These are phyloP conservation scores for Neurospora pannonica DNA, from an alignment of 495 filamentous ascomycete species.

Conservation along the genomic window DNA sequence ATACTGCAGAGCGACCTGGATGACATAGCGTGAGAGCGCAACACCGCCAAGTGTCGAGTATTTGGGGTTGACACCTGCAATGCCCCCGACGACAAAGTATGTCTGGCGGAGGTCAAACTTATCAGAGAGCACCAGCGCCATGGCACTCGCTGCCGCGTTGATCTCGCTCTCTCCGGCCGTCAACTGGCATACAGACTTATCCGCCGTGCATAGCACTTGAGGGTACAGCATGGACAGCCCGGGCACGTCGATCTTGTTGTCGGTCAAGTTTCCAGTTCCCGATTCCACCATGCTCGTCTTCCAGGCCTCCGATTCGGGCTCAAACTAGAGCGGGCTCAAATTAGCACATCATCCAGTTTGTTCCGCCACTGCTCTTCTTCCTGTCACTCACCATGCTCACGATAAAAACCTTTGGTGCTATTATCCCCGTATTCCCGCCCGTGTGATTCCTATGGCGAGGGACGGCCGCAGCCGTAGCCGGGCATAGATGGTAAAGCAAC, in stretches of 20 bases:
- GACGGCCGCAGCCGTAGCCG: background rate
- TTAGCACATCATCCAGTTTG: background rate
- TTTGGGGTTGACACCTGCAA: conserved; percentile 64
- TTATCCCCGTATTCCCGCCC: conserved; percentile 17
- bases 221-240: conserved; percentile 59
- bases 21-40: conserved; percentile 56
- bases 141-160: conserved; percentile 60
- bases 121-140: conserved; percentile 46
- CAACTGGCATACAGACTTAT: conserved; percentile 52
- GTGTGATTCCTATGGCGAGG: background rate
- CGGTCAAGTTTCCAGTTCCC: conserved; percentile 42
- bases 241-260: conserved; percentile 55
- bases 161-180: conserved; percentile 54
- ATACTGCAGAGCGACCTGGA: conserved; percentile 67
- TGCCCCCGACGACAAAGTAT: conserved; percentile 65
- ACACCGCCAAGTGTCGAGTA: conserved; percentile 51
- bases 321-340: conserved; percentile 40
- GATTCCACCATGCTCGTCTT: conserved; percentile 44
- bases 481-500: background rate
- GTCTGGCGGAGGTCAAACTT: conserved; percentile 58
- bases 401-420: conserved; percentile 59
- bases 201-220: conserved; percentile 50
- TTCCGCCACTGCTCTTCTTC: background rate
- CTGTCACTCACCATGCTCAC: conserved; percentile 51
- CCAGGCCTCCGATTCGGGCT: conserved; percentile 59